Conservation (phyloP, 78 protist species). For the Dictyostelium purpureum region DNA sequence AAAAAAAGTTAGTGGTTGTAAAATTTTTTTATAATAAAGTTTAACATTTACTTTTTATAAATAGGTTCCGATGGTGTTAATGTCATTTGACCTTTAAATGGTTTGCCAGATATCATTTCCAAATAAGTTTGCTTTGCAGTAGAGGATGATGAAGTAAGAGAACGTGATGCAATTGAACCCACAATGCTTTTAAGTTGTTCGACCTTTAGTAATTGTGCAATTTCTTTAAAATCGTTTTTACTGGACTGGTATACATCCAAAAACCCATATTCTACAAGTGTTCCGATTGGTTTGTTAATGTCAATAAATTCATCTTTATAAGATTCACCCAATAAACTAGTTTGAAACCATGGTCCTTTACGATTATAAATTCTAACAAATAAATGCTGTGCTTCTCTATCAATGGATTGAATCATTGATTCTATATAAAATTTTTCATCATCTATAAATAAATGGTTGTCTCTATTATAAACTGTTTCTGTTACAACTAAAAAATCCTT, state of each 20-base stretch:
- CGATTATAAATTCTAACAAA: slow-evolving; percentile 58
- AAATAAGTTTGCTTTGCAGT: neutral
- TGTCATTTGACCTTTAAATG: slow-evolving; percentile 18
- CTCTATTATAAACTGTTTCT: slow-evolving; percentile 29
- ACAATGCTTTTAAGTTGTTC: neutral
- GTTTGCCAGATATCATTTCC: slow-evolving; percentile 5
- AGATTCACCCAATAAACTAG: neutral
- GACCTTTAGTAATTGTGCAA: slow-evolving; percentile 6
- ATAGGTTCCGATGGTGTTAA: neutral
- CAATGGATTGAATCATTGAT: neutral
- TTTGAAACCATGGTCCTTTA: slow-evolving; percentile 61
- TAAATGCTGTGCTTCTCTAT: slow-evolving; percentile 10
- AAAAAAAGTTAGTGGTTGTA: neutral
- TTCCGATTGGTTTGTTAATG: neutral
- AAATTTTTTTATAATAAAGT: neutral
- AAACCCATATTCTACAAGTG: slow-evolving; percentile 1
- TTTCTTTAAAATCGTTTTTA: slow-evolving; percentile 25
- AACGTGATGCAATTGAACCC: neutral
- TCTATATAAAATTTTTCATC: neutral
- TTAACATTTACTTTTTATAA: neutral
- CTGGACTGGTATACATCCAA: neutral
- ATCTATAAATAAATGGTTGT: slow-evolving; percentile 29
- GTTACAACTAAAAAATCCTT: slow-evolving; percentile 45
- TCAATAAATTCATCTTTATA: neutral
- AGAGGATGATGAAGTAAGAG: neutral